phyloP scores from a whole-genome alignment of 306 rosid genomes.

The Arachis stenosperma region DNA sequence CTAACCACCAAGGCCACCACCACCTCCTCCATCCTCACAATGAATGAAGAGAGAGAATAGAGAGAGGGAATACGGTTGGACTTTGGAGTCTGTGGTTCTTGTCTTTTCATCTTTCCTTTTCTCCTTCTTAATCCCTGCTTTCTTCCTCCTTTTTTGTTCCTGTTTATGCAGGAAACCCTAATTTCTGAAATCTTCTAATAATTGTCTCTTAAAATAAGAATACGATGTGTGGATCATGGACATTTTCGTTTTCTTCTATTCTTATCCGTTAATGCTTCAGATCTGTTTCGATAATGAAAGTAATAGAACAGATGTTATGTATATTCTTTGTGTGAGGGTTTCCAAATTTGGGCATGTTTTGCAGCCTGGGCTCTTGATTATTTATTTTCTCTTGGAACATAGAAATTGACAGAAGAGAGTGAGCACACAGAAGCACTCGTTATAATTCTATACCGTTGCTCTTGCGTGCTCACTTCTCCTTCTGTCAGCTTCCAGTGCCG shows the following conservation, averaged over 20 bases:
- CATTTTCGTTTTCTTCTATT: not conserved
- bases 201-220: slow-evolving; percentile 1
- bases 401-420: slow-evolving; percentile 99
- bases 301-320: not conserved
- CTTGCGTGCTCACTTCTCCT: slow-evolving; percentile 94
- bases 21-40: not conserved
- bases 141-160: not conserved
- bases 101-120: not conserved
- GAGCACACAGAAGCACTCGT: slow-evolving; percentile 87
- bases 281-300: not conserved
- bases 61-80: slow-evolving; percentile 6
- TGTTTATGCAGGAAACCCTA: slow-evolving; percentile 48
- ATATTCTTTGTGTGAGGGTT: not conserved
- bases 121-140: not conserved
- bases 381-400: slow-evolving; percentile 43
- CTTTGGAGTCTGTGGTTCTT: not conserved
- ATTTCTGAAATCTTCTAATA: slow-evolving; percentile 26
- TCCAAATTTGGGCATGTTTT: slow-evolving; percentile 18
- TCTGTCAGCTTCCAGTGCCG: slow-evolving; percentile 73
- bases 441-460: slow-evolving; percentile 61
- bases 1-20: not conserved
- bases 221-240: slow-evolving; percentile 12
- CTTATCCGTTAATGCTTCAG: too few relatives aligned
- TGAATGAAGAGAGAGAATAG: slow-evolving; percentile 28
- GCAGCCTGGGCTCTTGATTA: slow-evolving; percentile 11